These are phyloP conservation scores for Phytopythium vexans DNA, from an alignment of 352 stramenopile species.

Conservation along the genomic window DNA sequence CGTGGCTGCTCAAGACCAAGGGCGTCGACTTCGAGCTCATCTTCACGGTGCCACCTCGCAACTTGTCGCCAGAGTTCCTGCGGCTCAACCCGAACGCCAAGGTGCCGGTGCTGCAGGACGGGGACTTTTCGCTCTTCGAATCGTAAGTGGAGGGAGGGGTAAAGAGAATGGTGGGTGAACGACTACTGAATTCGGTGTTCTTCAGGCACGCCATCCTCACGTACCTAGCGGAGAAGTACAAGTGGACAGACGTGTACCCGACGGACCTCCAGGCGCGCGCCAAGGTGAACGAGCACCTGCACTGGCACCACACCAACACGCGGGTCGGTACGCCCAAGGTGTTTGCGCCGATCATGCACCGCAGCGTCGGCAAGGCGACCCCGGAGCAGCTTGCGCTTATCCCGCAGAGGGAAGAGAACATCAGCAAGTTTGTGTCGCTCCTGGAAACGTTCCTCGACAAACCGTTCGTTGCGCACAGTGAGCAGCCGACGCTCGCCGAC, in stretches of 20 bases:
- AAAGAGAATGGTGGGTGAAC: too few relatives aligned
- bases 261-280: slow-evolving; percentile 34
- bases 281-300: slow-evolving; percentile 61
- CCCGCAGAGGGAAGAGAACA: slow-evolving; percentile 13
- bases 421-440: slow-evolving; percentile 16
- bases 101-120: slow-evolving; percentile 29
- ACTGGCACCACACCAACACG: slow-evolving; percentile 58
- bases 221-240: slow-evolving; percentile 46
- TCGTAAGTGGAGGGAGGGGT: slow-evolving; percentile 5
- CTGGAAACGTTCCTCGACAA: slow-evolving; percentile 29
- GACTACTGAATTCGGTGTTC: neutral
- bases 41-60: slow-evolving; percentile 8
- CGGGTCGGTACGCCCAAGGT: slow-evolving; percentile 38
- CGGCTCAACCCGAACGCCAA: slow-evolving; percentile 21
- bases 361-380: slow-evolving; percentile 20
- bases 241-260: slow-evolving; percentile 42
- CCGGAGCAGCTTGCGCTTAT: slow-evolving; percentile 15
- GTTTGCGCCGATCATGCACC: slow-evolving; percentile 31
- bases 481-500: slow-evolving; percentile 34
- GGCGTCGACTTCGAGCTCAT: slow-evolving; percentile 11
- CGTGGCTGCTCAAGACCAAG: slow-evolving; percentile 15
- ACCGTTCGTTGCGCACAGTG: slow-evolving; percentile 20
- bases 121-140: slow-evolving; percentile 28
- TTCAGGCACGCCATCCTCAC: slow-evolving; percentile 31
- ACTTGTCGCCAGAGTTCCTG: slow-evolving; percentile 16